Percentiles rank a stretch among this genome's conserved stretches.
phyloP scores from a whole-genome alignment of 192 early-diverging fungal genomes.

The Spinellus fusiger region DNA sequence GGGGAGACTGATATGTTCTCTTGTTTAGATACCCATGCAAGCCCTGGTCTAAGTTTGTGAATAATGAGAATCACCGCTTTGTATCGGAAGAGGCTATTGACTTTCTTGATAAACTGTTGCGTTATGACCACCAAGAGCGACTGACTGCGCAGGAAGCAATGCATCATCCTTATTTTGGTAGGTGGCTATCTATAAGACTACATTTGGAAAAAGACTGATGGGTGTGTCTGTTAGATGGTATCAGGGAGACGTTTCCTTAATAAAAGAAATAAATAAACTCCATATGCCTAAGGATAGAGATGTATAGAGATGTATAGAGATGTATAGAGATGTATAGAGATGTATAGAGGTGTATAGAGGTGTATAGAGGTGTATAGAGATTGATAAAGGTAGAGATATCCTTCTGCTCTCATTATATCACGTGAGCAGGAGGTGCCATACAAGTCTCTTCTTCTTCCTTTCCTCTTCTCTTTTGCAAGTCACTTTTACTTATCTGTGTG shows the following conservation, averaged over 20 bases:
- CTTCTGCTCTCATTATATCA: background rate
- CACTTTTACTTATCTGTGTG: no score
- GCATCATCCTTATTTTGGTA: constrained; percentile 74
- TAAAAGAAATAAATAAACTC: no score
- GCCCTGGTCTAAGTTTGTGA: constrained; percentile 85
- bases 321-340: background rate
- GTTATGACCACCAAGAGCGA: constrained; percentile 91
- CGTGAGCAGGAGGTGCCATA: background rate
- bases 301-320: background rate
- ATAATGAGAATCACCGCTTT: constrained; percentile 77
- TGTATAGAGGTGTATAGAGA: background rate
- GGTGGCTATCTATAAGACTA: background rate
- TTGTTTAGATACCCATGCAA: constrained; percentile 54
- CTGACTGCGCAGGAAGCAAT: constrained; percentile 84
- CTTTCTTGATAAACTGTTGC: constrained; percentile 83
- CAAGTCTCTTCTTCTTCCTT: no score
- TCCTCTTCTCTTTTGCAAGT: no score
- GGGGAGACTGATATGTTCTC: background rate
- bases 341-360: background rate
- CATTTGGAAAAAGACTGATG: no score
- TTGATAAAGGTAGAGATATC: background rate
- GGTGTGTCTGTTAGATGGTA: no score
- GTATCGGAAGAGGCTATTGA: constrained; percentile 79
- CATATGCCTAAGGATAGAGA: background rate
- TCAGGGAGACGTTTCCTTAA: no score